Base-by-base conservation (phyloP, 495 filamentous ascomycete species). In the Aspergillus ostianus region DNA sequence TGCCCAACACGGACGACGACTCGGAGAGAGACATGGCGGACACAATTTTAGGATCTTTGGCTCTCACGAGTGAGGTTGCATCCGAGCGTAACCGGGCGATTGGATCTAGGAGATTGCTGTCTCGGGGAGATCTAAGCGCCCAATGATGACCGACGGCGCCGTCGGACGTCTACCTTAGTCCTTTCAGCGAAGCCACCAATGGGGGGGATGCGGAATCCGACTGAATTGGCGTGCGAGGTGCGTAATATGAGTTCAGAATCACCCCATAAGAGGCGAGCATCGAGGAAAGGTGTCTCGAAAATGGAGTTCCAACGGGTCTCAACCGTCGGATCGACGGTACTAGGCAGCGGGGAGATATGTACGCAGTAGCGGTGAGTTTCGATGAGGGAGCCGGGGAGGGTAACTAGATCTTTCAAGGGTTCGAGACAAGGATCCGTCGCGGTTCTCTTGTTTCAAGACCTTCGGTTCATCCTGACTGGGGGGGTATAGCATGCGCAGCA, bases 21-120 rank as follows among this genome's bases (percentile, higher is more conserved):
- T 71, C 62, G 8, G 68, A 70, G 59, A 62, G 71, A 60, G 71
- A 70, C 75, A 77, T 77, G 51, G 44, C 52, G 17, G 41, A 23
- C 6, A 19, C 26, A 23, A 45, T 26, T 17, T 46, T 5, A 32
- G 36, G 36, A 17, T 13, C 36, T 41, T 17, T 41, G 0, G 1
- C 12, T 41, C 10, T 41, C 36, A 17, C 36, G 2, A 41, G 12
- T 41, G 36, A 17, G 36, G 36, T 41, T 41, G 29, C 10, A 41
- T 15, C 36, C 36, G 36, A 41, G 36, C 13, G 36, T 41, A 41
- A 15, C 36, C 13, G 13, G 36, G 36, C 36, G 36, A 41, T 41
- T 41, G 36, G 13, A 4, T 15, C 6, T 2, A 32, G 29, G 29
- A 7, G 29, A 32, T 32, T 13, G 36, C 13, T 41, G 12, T 13